These are phyloP conservation scores for Phialophora expanda DNA, from an alignment of 2,329 filamentous ascomycete genomes.

Conservation along the genomic window DNA sequence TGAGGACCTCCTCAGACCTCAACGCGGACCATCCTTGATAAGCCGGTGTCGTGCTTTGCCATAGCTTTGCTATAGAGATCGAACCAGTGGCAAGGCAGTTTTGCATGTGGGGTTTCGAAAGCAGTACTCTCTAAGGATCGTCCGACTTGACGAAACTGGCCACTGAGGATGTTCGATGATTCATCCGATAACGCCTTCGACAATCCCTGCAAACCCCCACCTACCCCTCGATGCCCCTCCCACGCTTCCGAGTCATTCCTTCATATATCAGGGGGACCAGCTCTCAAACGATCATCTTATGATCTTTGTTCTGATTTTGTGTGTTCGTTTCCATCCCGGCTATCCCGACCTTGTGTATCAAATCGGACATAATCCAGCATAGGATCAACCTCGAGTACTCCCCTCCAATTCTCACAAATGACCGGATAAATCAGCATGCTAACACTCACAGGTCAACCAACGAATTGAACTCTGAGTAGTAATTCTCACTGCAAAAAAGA, in stretches of 20 bases:
- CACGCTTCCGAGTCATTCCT: constrained; percentile 2
- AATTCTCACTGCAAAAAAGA: constrained; percentile 34
- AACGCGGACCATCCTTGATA: not conserved
- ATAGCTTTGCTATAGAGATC: not conserved
- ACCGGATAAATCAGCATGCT: not conserved
- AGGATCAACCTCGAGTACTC: not conserved
- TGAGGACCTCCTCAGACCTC: not conserved
- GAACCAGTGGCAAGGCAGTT: not conserved
- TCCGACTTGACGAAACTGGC: not conserved
- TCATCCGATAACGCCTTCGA: not conserved
- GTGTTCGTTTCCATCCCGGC: not conserved
- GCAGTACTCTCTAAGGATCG: not conserved
- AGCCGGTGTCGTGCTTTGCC: not conserved
- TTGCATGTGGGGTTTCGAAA: not conserved
- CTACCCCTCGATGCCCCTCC: constrained; percentile 13
- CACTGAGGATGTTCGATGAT: not conserved
- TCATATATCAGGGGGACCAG: not conserved
- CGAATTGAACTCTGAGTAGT: constrained; percentile 16
- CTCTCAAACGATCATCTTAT: not conserved
- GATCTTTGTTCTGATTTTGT: not conserved
- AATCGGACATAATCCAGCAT: not conserved
- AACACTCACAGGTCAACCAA: constrained; percentile 17
- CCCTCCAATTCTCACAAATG: not conserved
- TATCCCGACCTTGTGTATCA: not conserved
- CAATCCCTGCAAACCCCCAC: not conserved